Base-by-base conservation (phyloP, 495 filamentous ascomycete species). In the Durotheca rogersii region DNA sequence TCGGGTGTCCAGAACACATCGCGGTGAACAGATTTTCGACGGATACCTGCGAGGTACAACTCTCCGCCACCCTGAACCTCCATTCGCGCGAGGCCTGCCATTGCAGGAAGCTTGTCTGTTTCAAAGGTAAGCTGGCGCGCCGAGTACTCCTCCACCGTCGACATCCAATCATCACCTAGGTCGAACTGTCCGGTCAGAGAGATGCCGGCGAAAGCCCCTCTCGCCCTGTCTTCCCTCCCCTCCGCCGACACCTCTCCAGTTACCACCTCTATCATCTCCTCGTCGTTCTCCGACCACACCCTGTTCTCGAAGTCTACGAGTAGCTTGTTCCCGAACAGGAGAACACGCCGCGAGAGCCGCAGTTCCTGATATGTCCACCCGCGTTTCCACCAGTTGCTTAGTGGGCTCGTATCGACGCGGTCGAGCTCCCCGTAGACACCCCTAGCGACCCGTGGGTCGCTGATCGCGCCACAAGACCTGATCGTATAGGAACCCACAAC, bases 321-420 rank as follows among this genome's bases (percentile, higher is more conserved):
- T 9, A 54, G 6, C 10, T 32, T 54, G 0, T 15, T 40, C 4
- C 34, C 47, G 16, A 56, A 51, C 3, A 50, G 15, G 7, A 51
- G 38, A 5, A 29, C 29, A 5, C 34, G 33, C 7, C 40, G 49
- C 20, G 54, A 47, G 11, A 47, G 15, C n/a, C 34, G 31, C 7
- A 41, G 39, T 27, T 53, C 54, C 21, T 58, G 54, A 25, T 53
- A 42, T 10, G 34, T 29, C 54, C 54, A 58, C 25, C 42, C 41
- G 7, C 54, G 36, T 6, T 1, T 17, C 18, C 27, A 35, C 54
- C 54, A 58, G 30, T 17, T 7, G 11, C 32, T 38, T 27, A 4
- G 23, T 9, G 23, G 23, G 23, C 23, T 27, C 23, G 23, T 27
- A 19, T 29, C 14, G 6, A 5, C 14, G 11, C 35, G 17, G 5